These are phyloP conservation scores for Kodamaea derodonti DNA, from an alignment of 1,139 yeast genomes.

Conservation along the genomic window DNA sequence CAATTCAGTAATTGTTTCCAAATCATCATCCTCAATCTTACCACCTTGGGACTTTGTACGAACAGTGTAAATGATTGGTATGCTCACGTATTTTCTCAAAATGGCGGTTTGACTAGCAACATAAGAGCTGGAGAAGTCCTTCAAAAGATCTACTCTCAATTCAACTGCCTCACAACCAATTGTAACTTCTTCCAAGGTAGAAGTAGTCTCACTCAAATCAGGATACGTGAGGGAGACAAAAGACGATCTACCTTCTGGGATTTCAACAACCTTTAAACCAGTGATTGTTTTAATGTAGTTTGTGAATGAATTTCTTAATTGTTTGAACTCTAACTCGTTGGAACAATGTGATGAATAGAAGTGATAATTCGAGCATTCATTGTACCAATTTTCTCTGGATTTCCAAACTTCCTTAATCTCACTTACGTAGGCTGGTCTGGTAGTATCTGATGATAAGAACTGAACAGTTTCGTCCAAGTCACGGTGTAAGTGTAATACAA, in stretches of 20 bases:
- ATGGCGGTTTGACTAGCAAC: constrained; percentile 74
- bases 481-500: constrained; percentile 88
- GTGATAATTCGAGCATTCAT: constrained; percentile 72
- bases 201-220: constrained; percentile 45
- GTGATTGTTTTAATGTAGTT: constrained; percentile 59
- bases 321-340: constrained; percentile 50
- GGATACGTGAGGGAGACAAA: constrained; percentile 70
- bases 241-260: constrained; percentile 59
- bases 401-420: constrained; percentile 83
- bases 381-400: constrained; percentile 76
- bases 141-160: constrained; percentile 70
- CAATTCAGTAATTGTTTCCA: constrained; percentile 46
- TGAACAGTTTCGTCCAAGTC: constrained; percentile 75
- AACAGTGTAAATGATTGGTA: constrained; percentile 81
- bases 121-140: constrained; percentile 44
- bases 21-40: constrained; percentile 49
- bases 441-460: constrained; percentile 69
- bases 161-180: constrained; percentile 81
- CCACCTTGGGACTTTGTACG: constrained; percentile 85
- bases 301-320: constrained; percentile 57
- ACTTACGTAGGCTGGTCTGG: constrained; percentile 81
- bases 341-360: constrained; percentile 76
- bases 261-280: constrained; percentile 42
- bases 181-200: constrained; percentile 49
- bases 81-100: constrained; percentile 54